These are phyloP conservation scores for Solanum virginianum DNA, from an alignment of 257 asterid genomes.

Conservation along the genomic window DNA sequence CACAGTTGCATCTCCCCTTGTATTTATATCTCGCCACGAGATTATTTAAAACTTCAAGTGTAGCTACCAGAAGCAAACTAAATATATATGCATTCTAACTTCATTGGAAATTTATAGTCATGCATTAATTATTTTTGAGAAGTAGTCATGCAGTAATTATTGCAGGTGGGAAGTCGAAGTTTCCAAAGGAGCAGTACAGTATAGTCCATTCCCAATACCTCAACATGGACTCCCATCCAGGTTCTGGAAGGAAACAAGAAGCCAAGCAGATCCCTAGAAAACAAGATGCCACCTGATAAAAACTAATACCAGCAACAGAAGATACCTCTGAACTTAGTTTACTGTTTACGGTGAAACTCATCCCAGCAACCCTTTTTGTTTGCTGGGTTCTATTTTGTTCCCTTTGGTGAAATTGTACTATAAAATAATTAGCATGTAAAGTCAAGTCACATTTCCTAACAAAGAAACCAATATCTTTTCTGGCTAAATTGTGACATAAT, in stretches of 20 bases:
- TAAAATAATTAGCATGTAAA: background rate
- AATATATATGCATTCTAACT: background rate
- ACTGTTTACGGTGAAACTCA: background rate
- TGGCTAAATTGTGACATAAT: background rate
- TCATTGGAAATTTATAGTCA: background rate
- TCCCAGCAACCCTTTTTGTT: background rate
- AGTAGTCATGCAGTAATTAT: background rate
- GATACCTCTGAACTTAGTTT: background rate
- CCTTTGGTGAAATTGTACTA: background rate
- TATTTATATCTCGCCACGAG: background rate
- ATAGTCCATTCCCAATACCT: slow-evolving; percentile 85
- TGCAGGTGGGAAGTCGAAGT: slow-evolving; percentile 72
- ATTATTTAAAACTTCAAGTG: background rate
- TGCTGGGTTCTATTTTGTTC: background rate
- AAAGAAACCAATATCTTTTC: background rate
- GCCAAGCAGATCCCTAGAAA: background rate
- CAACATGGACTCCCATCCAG: slow-evolving; percentile 53
- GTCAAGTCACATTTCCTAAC: background rate
- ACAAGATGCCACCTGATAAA: background rate
- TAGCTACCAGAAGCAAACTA: background rate
- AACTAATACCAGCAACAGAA: background rate
- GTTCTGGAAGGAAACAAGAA: slow-evolving; percentile 33
- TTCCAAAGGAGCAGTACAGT: slow-evolving; percentile 20
- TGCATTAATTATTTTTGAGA: background rate
- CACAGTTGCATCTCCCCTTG: background rate